These are phyloP conservation scores for Lentinula edodes DNA, from an alignment of 768 basidiomycete genomes.

Conservation along the genomic window DNA sequence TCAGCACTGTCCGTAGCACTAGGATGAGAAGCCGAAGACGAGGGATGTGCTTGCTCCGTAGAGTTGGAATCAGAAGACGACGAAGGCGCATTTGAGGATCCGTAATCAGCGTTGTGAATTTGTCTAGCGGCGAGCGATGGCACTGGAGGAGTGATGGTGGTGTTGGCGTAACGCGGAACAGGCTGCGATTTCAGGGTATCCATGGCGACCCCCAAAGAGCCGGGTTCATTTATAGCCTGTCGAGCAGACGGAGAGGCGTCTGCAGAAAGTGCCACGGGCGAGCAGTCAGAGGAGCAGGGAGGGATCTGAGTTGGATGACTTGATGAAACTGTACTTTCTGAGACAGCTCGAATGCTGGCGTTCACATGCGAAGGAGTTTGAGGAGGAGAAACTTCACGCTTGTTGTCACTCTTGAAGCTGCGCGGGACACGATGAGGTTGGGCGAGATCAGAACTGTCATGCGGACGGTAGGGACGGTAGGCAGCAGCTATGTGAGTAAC, in stretches of 20 bases:
- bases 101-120: constrained; percentile 3
- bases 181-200: no score
- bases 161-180: background rate
- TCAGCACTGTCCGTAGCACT: background rate
- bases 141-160: background rate
- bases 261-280: background rate
- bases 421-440: background rate
- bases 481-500: background rate
- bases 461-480: background rate
- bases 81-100: background rate
- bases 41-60: background rate
- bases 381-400: background rate
- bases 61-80: background rate
- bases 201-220: no score
- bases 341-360: background rate
- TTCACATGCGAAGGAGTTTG: background rate
- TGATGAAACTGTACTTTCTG: background rate
- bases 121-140: background rate
- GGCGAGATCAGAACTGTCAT: background rate
- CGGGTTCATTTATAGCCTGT: background rate
- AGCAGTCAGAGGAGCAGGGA: background rate
- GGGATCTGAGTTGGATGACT: background rate
- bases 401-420: background rate
- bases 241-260: background rate
- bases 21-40: background rate